These are phyloP conservation scores for Diaporthe sp. DNA, from an alignment of 2,329 filamentous ascomycete genomes.

Conservation along the genomic window DNA sequence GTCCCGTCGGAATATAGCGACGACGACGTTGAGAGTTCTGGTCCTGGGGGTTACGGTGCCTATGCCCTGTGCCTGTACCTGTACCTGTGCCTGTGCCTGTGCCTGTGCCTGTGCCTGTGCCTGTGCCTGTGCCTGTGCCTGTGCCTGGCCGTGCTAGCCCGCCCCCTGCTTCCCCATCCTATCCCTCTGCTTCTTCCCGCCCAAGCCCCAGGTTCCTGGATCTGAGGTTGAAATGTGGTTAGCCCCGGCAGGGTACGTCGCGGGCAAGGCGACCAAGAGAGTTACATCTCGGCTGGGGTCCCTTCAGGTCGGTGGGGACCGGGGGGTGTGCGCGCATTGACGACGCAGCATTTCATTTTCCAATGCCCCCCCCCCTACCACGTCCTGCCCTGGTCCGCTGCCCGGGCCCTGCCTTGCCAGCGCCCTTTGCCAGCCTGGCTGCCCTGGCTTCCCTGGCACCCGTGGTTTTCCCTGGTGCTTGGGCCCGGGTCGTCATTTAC, in stretches of 20 bases:
- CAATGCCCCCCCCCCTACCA: conserved; percentile 24
- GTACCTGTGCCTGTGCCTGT: conserved; percentile 2
- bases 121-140: neutral
- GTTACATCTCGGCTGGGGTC: conserved; percentile 36
- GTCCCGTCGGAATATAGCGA: conserved; percentile 22
- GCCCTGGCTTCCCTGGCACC: conserved; percentile 19
- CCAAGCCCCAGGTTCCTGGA: conserved; percentile 33
- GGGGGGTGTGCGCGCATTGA: conserved; percentile 35
- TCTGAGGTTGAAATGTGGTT: conserved; percentile 32
- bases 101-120: neutral
- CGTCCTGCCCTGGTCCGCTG: conserved; percentile 1
- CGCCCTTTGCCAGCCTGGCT: conserved; percentile 16
- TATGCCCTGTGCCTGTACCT: neutral
- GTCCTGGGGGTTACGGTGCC: neutral
- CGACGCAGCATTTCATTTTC: conserved; percentile 32
- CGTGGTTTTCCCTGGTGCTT: conserved; percentile 27
- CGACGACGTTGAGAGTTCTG: conserved; percentile 11
- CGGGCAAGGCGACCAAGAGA: conserved; percentile 40
- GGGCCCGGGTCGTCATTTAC: conserved; percentile 32
- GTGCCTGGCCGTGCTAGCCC: conserved; percentile 28
- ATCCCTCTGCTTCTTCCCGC: conserved; percentile 34
- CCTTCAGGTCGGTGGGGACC: conserved; percentile 26
- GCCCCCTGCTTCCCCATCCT: conserved; percentile 33
- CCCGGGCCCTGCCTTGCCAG: conserved; percentile 5
- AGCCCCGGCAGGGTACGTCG: conserved; percentile 39